Base-by-base conservation (phyloP, 1,284 basidiomycete species). In the Stereum hirsutum region DNA sequence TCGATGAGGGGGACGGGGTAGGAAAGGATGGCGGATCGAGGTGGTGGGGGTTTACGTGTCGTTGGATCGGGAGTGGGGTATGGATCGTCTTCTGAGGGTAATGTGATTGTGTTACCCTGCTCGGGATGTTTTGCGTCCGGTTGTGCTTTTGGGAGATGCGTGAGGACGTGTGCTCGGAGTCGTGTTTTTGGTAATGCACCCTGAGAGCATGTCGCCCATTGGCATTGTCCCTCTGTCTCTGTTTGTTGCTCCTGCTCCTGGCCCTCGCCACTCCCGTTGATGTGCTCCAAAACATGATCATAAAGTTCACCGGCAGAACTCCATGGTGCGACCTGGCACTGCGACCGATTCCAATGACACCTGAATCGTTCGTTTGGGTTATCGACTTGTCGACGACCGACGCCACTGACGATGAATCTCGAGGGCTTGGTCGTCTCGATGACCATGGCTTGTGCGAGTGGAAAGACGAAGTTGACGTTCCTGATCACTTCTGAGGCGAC, bases 401-500 rank as follows among this genome's bases (percentile, higher is more conserved):
- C 81, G 5, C 89, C 89, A 20, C 78, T 75, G 27, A 94, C 87
- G 42, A 94, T 70, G 55, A 92, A 94, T 30, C 77, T 71, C 51
- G 78, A 80, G 2, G 77, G 71, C 6, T 75, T 72, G 0, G 76
- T 79, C 17, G 73, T 76, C n/a, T n/a, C n/a, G 11, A 89, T 66
- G 15, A 91, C 87, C 81, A 90, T 89, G 1, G 89, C 88, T 50
- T 82, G 75, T 0, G 89, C 88, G 42, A 78, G 70, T 6, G 86
- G 79, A 51, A 89, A 92, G 17, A 89, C 80, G 14, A 75, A 63
- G 43, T 75, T 84, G 43, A 90, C 85, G 47, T 83, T 85, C 57
- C 91, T 89, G 57, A 94, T 94, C 36, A 93, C 83, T 36, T 93
- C 90, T 2, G 87, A 83, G 0, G 90, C 89, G 1, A 78, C 77